Conservation (phyloP, 192 early-diverging fungal species). For the Chytriomyces hyalinus region DNA sequence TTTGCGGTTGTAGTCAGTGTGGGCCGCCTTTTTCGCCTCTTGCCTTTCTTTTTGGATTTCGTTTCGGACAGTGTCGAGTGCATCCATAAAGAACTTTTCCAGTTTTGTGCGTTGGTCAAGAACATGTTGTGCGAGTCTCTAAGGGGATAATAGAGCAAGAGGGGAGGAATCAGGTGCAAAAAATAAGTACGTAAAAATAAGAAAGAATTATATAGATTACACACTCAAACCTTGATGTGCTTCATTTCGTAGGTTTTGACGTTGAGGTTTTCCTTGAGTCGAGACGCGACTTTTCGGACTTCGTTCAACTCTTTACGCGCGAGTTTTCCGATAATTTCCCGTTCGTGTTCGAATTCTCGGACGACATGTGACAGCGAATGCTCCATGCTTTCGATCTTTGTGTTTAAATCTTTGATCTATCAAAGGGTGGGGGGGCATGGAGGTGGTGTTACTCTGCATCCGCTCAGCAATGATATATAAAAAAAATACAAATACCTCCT, state of each 20-base stretch:
- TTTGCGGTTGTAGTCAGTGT: slow-evolving; percentile 54
- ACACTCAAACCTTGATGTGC: slow-evolving; percentile 58
- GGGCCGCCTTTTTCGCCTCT: slow-evolving; percentile 34
- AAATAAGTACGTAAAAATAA: slow-evolving; percentile 13
- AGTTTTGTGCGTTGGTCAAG: slow-evolving; percentile 66
- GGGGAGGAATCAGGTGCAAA: neutral
- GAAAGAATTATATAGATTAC: neutral
- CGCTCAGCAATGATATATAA: neutral
- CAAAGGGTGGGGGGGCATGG: neutral
- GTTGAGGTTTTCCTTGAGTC: slow-evolving; percentile 46
- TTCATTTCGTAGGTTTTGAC: slow-evolving; percentile 60
- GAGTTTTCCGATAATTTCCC: slow-evolving; percentile 55
- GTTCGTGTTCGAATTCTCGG: slow-evolving; percentile 65
- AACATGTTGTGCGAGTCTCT: slow-evolving; percentile 67
- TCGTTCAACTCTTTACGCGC: slow-evolving; percentile 61
- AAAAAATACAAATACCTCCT: slow-evolving; percentile 49
- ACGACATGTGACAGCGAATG: slow-evolving; percentile 65
- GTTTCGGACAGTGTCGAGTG: slow-evolving; percentile 57
- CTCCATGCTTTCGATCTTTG: slow-evolving; percentile 64
- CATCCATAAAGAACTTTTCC: slow-evolving; percentile 68
- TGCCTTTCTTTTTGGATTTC: slow-evolving; percentile 47
- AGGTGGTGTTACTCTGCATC: slow-evolving; percentile 3
- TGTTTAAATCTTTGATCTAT: slow-evolving; percentile 60
- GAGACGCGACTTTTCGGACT: slow-evolving; percentile 45
- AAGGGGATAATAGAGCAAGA: neutral